These are phyloP conservation scores for Rhizopogon sp. DNA, from an alignment of 768 basidiomycete genomes.

Conservation along the genomic window DNA sequence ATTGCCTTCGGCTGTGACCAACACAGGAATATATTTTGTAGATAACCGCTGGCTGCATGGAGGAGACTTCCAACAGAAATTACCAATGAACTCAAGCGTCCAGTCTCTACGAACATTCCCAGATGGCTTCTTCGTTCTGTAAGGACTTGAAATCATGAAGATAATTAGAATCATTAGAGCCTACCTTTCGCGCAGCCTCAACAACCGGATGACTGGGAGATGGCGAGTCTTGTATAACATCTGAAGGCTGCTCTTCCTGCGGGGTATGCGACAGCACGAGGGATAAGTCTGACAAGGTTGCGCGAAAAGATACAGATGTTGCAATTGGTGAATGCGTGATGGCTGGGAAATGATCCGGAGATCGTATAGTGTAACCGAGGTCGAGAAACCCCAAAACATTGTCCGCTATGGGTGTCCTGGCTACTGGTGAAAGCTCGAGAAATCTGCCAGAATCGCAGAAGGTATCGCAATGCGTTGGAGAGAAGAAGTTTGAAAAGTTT, in stretches of 20 bases:
- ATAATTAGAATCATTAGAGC: no score
- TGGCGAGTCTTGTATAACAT: background rate
- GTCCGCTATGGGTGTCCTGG: background rate
- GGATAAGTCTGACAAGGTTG: background rate
- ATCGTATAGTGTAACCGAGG: no score
- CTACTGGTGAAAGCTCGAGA: background rate
- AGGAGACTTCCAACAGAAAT: background rate
- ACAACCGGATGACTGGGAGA: no score
- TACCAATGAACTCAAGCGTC: background rate
- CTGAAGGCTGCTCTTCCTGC: background rate
- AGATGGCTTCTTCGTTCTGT: background rate
- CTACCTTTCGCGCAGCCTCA: background rate
- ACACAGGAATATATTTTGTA: background rate
- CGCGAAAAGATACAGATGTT: background rate
- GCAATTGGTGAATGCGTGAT: background rate
- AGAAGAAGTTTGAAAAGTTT: conserved; percentile 28
- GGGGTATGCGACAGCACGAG: background rate
- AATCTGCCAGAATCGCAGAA: background rate
- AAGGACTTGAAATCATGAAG: background rate
- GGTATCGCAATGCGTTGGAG: conserved; percentile 3
- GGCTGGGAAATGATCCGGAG: background rate
- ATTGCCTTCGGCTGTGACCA: background rate
- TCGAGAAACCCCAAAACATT: background rate
- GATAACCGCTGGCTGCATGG: background rate
- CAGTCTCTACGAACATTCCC: background rate